Conservation (phyloP, 345 rosid species). For the Dipteronia sinensis region DNA sequence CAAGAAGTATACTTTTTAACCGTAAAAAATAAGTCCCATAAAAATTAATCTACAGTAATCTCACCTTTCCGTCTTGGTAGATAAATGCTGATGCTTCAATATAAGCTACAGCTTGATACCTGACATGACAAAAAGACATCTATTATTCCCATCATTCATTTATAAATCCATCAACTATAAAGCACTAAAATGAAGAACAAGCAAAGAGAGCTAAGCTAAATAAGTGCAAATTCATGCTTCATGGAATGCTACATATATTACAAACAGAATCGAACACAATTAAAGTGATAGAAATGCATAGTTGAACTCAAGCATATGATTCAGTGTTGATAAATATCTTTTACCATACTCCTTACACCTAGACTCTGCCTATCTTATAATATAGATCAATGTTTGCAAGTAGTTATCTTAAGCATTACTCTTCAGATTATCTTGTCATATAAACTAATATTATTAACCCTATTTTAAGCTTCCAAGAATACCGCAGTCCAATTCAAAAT, state of each 20-base stretch:
- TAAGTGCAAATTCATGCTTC: neutral
- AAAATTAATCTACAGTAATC: neutral
- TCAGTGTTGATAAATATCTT: neutral
- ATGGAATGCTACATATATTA: neutral
- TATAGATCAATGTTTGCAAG: neutral
- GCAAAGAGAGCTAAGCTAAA: neutral
- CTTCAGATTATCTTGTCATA: neutral
- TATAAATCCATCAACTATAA: slow-evolving; percentile 14
- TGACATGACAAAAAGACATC: slow-evolving; percentile 35
- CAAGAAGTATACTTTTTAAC: neutral
- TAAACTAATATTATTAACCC: neutral
- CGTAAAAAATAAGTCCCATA: neutral
- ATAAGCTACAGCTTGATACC: slow-evolving; percentile 97
- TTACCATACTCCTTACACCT: neutral
- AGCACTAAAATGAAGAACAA: slow-evolving; percentile 1
- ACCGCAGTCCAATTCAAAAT: neutral
- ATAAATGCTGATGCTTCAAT: slow-evolving; percentile 95
- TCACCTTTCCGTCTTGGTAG: slow-evolving; percentile 96
- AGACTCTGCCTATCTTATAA: neutral
- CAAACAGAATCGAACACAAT: neutral
- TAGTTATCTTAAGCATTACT: neutral
- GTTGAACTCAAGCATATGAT: neutral
- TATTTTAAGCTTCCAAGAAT: neutral
- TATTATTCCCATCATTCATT: slow-evolving; percentile 4
- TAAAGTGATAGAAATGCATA: neutral